Conservation (phyloP, 1,284 basidiomycete species). For the Ustilago bromivora region DNA sequence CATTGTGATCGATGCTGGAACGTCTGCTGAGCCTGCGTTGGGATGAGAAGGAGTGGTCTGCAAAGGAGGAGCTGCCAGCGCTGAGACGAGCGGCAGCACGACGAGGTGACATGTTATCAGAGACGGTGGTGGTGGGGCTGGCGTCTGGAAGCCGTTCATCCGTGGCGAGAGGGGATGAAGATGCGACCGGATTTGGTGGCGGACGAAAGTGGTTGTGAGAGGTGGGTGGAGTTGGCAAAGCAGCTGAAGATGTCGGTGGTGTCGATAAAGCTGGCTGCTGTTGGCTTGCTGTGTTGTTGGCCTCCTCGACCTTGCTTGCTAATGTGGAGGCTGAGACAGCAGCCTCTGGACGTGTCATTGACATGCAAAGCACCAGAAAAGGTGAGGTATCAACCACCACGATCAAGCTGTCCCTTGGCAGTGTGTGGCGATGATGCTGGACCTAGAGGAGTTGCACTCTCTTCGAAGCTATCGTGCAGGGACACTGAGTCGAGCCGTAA, state of each 20-base stretch:
- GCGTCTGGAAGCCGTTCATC: constrained; percentile 37
- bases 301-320: constrained; percentile 1
- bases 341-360: constrained; percentile 17
- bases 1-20: constrained; percentile 51
- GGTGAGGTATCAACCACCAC: background rate
- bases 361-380: background rate
- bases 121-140: constrained; percentile 45
- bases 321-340: constrained; percentile 3
- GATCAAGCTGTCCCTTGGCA: background rate
- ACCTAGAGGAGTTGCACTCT: too few relatives aligned
- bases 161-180: constrained; percentile 28
- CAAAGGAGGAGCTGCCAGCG: constrained; percentile 43
- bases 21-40: constrained; percentile 38
- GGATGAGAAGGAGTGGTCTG: constrained; percentile 36
- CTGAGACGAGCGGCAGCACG: constrained; percentile 45
- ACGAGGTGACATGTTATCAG: constrained; percentile 43
- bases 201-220: constrained; percentile 55
- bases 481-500: too few relatives aligned
- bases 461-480: too few relatives aligned
- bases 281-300: constrained; percentile 5
- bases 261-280: constrained; percentile 23
- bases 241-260: constrained; percentile 22
- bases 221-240: constrained; percentile 55
- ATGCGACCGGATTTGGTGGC: constrained; percentile 36
- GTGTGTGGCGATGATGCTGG: background rate